Conservation (phyloP, 441 rosid species). For the Populus hybrid region DNA sequence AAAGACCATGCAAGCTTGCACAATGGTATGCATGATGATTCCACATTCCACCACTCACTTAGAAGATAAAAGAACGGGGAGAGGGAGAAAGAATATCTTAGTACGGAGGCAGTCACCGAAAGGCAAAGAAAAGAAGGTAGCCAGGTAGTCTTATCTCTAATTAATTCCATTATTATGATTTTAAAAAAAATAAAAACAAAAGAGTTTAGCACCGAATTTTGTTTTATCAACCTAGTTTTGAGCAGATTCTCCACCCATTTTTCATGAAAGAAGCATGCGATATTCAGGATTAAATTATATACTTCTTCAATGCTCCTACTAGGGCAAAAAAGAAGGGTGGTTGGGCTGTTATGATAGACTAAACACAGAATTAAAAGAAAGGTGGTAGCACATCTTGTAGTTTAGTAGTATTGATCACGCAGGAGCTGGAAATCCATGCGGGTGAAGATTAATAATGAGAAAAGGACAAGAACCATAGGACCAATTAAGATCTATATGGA, state of each 20-base stretch:
- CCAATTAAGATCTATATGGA: background rate
- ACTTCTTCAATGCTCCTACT: background rate
- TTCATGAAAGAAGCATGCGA: background rate
- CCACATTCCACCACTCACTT: no score
- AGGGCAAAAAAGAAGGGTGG: background rate
- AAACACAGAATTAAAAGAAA: background rate
- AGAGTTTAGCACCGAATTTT: background rate
- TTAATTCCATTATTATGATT: no score
- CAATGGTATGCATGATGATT: background rate
- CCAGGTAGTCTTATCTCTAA: no score
- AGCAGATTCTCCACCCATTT: background rate
- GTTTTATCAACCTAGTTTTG: background rate
- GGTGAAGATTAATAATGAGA: background rate
- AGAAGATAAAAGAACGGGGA: background rate
- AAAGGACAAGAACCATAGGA: no score
- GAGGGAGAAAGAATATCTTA: background rate
- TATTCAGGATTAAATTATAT: background rate
- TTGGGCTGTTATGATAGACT: background rate
- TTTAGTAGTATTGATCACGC: background rate
- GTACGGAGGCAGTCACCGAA: background rate
- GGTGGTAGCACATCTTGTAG: no score
- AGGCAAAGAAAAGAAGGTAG: no score
- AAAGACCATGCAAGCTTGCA: background rate
- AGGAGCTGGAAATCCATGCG: background rate
- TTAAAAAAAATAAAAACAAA: no score